These are phyloP conservation scores for Collybiopsis luxurians DNA, from an alignment of 768 basidiomycete species.

Conservation along the genomic window DNA sequence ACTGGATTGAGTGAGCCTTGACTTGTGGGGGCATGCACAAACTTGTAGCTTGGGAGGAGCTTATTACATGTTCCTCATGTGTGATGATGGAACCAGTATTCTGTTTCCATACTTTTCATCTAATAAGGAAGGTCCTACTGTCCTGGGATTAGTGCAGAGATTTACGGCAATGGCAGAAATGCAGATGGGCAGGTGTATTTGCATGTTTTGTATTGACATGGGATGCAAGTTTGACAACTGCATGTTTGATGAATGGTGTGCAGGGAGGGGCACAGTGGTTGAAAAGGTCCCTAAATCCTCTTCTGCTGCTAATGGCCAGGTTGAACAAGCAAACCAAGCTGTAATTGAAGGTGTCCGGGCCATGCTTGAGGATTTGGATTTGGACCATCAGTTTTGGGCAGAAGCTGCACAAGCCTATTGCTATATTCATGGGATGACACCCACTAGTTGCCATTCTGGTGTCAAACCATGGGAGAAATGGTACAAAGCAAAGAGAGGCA, in stretches of 20 bases:
- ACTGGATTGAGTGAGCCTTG: conserved; percentile 4
- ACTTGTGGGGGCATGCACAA: background rate
- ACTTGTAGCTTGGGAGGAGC: background rate
- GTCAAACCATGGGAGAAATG: background rate
- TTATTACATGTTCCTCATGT: background rate
- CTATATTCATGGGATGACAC: background rate
- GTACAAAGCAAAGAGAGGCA: background rate
- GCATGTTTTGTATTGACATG: background rate
- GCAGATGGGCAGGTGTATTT: background rate
- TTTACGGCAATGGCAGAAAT: background rate
- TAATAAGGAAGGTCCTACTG: background rate
- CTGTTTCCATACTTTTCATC: background rate
- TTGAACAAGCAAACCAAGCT: background rate
- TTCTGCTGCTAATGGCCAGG: background rate
- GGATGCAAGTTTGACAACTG: background rate
- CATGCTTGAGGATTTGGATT: background rate
- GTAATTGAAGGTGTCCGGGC: background rate
- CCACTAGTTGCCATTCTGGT: background rate
- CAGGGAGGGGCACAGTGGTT: background rate
- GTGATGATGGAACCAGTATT: background rate
- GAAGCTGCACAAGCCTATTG: background rate
- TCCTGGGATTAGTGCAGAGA: background rate
- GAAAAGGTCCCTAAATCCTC: background rate
- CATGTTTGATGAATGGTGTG: background rate
- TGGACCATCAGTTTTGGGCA: background rate